Percentiles rank a stretch among this genome's conserved stretches.
Evolutionary conservation across 1,284 basidiomycete genomes (phyloP).

Genomic region (Apiotrichum veenhuisii): DNA sequence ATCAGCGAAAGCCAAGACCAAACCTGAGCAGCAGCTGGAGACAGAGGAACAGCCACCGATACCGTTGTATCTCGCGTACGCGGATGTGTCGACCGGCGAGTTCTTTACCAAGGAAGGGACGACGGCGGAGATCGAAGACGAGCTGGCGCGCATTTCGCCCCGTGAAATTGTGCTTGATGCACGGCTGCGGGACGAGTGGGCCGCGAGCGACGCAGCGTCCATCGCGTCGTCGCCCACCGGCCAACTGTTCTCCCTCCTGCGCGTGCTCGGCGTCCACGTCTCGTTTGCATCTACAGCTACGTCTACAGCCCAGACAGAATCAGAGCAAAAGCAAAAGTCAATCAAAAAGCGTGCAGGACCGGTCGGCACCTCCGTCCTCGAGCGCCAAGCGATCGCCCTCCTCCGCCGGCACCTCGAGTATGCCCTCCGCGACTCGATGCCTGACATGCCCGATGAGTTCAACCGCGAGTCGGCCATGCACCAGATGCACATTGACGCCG

Average conservation of each 20-base stretch:
- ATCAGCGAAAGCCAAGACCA: not conserved
- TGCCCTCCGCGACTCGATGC: constrained; percentile 77
- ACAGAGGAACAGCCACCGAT: constrained; percentile 47
- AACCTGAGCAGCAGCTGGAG: not conserved
- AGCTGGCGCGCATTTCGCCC: constrained; percentile 76
- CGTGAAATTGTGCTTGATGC: constrained; percentile 72
- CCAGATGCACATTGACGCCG: constrained; percentile 83
- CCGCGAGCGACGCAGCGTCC: constrained; percentile 1
- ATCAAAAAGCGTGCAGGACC: not conserved
- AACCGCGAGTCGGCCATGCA: constrained; percentile 58
- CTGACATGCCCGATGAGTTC: constrained; percentile 57
- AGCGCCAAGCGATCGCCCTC: constrained; percentile 58
- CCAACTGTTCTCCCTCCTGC: constrained; percentile 20
- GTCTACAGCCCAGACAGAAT: no score
- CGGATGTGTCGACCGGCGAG: constrained; percentile 91
- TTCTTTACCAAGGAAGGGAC: constrained; percentile 71
- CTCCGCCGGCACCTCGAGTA: constrained; percentile 66
- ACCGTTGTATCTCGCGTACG: constrained; percentile 65
- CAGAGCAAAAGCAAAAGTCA: not conserved
- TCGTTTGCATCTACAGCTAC: constrained; percentile 31
- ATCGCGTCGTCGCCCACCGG: not conserved
- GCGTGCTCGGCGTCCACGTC: constrained; percentile 35
- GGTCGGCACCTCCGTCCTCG: not conserved
- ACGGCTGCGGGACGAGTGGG: constrained; percentile 46
- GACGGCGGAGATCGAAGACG: constrained; percentile 64